phyloP scores from a whole-genome alignment of 345 rosid genomes.

The Lepidium didymum region DNA sequence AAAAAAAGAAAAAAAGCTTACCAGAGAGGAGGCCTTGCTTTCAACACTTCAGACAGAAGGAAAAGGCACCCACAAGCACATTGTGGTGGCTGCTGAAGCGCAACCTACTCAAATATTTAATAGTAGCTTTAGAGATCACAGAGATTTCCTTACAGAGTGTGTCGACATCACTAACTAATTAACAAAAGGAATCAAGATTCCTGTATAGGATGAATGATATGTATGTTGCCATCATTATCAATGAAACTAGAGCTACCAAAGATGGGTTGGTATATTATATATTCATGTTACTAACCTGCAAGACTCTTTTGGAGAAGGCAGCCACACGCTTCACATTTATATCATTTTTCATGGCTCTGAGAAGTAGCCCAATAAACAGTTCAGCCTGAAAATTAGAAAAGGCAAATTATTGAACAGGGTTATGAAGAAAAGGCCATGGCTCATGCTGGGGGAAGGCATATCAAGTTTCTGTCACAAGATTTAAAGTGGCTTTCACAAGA shows the following conservation, averaged over 20 bases:
- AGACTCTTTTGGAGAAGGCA: slow-evolving; percentile 82
- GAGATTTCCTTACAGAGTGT: neutral
- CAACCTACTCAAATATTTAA: slow-evolving; percentile 52
- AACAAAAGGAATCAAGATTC: neutral
- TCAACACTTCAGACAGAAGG: slow-evolving; percentile 89
- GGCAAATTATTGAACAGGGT: neutral
- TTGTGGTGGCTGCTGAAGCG: slow-evolving; percentile 92
- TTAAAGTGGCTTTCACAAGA: too few species aligned
- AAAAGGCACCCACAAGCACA: slow-evolving; percentile 93
- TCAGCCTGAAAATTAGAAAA: slow-evolving; percentile 51
- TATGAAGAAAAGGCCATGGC: neutral
- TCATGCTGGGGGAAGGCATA: neutral
- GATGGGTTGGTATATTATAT: neutral
- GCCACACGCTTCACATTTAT: slow-evolving; percentile 78
- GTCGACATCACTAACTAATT: neutral
- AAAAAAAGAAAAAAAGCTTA: slow-evolving; percentile 10
- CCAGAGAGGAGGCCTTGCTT: slow-evolving; percentile 86
- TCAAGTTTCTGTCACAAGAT: neutral
- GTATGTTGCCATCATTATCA: neutral
- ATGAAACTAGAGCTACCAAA: slow-evolving; percentile 5
- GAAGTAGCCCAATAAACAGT: slow-evolving; percentile 89
- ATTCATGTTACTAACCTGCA: slow-evolving; percentile 56
- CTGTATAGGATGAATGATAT: neutral
- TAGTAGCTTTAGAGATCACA: neutral
- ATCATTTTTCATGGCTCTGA: slow-evolving; percentile 88